phyloP scores from a whole-genome alignment of 345 rosid species.

The Corymbia maculata region DNA sequence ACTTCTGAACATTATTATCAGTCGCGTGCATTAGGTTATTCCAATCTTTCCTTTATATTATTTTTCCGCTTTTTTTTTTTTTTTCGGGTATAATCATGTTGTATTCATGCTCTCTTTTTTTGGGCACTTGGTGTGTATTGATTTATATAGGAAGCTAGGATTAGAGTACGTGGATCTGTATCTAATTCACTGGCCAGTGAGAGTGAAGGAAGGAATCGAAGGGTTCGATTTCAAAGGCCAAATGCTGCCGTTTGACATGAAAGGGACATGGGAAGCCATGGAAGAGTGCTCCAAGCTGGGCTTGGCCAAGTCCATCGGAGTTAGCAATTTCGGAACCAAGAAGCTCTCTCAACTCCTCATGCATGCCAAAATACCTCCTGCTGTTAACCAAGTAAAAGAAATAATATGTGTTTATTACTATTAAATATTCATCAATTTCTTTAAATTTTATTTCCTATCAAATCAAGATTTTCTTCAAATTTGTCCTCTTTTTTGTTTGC shows the following conservation, averaged over 20 bases:
- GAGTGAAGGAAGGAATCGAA: conserved; percentile 1
- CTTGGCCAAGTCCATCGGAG: conserved; percentile 15
- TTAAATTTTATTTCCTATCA: too few species aligned
- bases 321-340: conserved; percentile 13
- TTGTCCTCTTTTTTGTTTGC: background rate
- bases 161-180: conserved; percentile 29
- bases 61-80: background rate
- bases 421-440: too few species aligned
- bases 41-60: background rate
- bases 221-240: background rate
- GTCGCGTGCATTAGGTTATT: background rate
- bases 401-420: too few species aligned
- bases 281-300: conserved; percentile 15
- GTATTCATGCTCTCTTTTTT: too few species aligned
- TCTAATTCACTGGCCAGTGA: conserved; percentile 28
- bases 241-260: conserved; percentile 6
- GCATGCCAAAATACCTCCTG: conserved; percentile 8
- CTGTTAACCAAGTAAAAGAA: conserved; percentile 9
- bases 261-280: conserved; percentile 18
- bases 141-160: conserved; percentile 16
- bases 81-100: background rate
- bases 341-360: conserved; percentile 5
- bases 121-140: background rate
- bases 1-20: background rate
- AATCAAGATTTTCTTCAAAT: too few species aligned